These are phyloP conservation scores for Entomortierella beljakovae DNA, from an alignment of 192 early-diverging fungal genomes.

Conservation along the genomic window DNA sequence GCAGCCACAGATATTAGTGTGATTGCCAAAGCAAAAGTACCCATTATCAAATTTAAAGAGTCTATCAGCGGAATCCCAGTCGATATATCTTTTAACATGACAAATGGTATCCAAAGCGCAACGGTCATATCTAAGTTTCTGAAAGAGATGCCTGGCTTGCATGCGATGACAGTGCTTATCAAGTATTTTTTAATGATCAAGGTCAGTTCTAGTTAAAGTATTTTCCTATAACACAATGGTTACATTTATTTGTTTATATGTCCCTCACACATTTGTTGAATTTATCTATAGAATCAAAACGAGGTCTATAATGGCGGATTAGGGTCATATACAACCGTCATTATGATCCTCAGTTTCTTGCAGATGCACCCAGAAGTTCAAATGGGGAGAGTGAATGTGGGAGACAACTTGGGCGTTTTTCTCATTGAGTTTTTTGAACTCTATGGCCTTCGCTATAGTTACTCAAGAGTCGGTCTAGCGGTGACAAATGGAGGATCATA, in stretches of 20 bases:
- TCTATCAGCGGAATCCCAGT: constrained; percentile 75
- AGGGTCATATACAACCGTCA: constrained; percentile 85
- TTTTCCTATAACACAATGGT: no score
- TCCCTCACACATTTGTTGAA: neutral
- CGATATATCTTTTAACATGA: constrained; percentile 90
- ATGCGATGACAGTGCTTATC: constrained; percentile 80
- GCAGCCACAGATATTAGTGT: constrained; percentile 64
- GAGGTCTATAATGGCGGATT: constrained; percentile 92
- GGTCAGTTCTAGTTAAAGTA: constrained; percentile 1
- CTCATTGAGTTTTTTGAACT: constrained; percentile 94
- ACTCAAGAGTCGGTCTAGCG: constrained; percentile 71
- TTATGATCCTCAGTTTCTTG: constrained; percentile 83
- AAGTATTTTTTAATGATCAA: constrained; percentile 88
- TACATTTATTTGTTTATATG: neutral
- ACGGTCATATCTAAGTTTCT: constrained; percentile 67
- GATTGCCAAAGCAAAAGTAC: constrained; percentile 75
- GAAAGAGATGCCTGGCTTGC: constrained; percentile 66
- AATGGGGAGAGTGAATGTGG: constrained; percentile 67
- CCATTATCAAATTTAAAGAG: constrained; percentile 92
- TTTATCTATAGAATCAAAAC: constrained; percentile 65
- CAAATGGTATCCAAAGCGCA: constrained; percentile 71
- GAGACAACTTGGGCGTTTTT: constrained; percentile 87
- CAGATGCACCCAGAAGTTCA: constrained; percentile 87
- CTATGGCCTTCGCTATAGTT: constrained; percentile 87
- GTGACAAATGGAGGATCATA: constrained; percentile 68